phyloP scores from a whole-genome alignment of 306 rosid genomes.

The Benincasa hispida region DNA sequence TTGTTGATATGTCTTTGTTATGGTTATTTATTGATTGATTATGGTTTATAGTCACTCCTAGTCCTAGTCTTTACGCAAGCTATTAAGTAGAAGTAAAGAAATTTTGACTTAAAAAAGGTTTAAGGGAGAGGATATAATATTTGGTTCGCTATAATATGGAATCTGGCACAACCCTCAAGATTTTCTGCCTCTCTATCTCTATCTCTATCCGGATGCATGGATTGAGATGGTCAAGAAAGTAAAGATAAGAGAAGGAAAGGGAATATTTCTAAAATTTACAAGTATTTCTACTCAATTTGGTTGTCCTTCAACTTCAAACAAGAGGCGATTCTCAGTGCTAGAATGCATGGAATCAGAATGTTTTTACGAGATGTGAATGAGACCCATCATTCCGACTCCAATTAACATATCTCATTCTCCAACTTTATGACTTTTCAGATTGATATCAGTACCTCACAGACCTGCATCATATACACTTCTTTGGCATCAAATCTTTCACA shows the following conservation, averaged over 20 bases:
- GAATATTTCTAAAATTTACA: neutral
- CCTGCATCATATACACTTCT: neutral
- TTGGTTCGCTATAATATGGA: neutral
- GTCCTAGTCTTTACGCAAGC: neutral
- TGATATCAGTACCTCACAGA: neutral
- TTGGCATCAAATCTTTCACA: constrained; percentile 32
- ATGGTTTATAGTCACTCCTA: neutral
- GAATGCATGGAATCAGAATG: neutral
- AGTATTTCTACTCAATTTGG: neutral
- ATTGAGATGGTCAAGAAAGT: neutral
- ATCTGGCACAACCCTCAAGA: neutral
- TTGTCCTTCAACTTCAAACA: neutral
- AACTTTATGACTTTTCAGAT: neutral
- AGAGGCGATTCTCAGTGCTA: neutral
- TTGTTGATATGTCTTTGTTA: no score
- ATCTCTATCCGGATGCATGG: neutral
- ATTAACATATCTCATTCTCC: neutral
- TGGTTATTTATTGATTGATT: no score
- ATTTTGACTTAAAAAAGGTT: neutral
- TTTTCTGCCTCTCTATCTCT: neutral
- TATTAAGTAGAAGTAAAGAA: neutral
- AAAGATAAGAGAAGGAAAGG: neutral
- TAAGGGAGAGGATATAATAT: neutral
- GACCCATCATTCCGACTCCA: neutral
- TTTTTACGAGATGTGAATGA: neutral